phyloP scores from a whole-genome alignment of 2,329 filamentous ascomycete species.

The Colletotrichum zoysiae region DNA sequence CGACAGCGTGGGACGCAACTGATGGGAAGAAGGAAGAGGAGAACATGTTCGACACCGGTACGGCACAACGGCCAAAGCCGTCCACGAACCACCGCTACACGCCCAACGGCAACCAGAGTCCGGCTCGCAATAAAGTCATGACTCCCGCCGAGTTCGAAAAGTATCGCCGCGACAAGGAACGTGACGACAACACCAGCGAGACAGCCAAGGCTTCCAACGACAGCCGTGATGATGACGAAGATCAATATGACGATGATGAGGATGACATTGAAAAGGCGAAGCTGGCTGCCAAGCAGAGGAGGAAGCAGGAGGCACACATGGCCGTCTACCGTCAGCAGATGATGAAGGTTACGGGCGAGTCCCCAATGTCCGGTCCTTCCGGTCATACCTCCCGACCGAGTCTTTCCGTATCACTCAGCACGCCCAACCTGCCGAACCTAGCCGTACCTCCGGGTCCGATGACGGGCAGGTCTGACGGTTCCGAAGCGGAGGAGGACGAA shows the following conservation, averaged over 20 bases:
- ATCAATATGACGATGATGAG: constrained; percentile 79
- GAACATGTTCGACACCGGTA: constrained; percentile 66
- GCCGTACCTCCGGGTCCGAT: constrained; percentile 52
- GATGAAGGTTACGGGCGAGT: constrained; percentile 93
- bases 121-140: constrained; percentile 82
- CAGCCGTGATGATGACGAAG: constrained; percentile 73
- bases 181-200: constrained; percentile 62
- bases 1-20: constrained; percentile 45
- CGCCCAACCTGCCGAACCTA: constrained; percentile 74
- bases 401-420: constrained; percentile 70
- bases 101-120: constrained; percentile 54
- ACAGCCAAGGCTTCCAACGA: constrained; percentile 59
- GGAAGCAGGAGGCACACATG: constrained; percentile 91
- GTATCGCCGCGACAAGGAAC: constrained; percentile 80
- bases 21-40: constrained; percentile 58
- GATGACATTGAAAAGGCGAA: constrained; percentile 83
- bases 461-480: constrained; percentile 61
- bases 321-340: constrained; percentile 92
- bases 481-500: constrained; percentile 85
- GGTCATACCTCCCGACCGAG: constrained; percentile 67
- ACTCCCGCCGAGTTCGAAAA: constrained; percentile 89
- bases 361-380: constrained; percentile 62
- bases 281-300: constrained; percentile 79
- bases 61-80: constrained; percentile 47
- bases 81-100: constrained; percentile 19